These are phyloP conservation scores for Sphagnurus paluster DNA, from an alignment of 1,284 basidiomycete species.

Conservation along the genomic window DNA sequence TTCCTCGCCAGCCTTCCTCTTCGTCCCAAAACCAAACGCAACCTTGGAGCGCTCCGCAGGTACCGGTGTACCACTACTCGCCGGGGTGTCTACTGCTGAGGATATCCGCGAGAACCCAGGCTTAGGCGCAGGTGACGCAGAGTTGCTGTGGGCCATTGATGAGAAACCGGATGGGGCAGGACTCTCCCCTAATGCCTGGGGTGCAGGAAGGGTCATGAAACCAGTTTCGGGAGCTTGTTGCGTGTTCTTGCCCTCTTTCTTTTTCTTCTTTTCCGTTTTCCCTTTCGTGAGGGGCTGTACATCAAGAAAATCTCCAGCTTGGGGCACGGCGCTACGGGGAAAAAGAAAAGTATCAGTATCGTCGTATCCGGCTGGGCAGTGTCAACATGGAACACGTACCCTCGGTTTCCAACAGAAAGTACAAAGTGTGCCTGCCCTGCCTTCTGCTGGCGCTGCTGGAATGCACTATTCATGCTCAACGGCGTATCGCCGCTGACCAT, in stretches of 20 bases:
- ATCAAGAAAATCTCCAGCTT: constrained; percentile 76
- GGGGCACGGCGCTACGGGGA: constrained; percentile 69
- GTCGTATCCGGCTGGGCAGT: constrained; percentile 13
- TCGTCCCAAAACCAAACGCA: constrained; percentile 71
- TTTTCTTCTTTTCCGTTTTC: constrained; percentile 80
- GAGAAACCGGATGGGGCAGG: constrained; percentile 43
- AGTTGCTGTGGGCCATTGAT: constrained; percentile 30
- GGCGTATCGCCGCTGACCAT: constrained; percentile 95
- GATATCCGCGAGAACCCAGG: constrained; percentile 78
- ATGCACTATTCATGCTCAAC: constrained; percentile 88
- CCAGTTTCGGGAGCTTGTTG: constrained; percentile 53
- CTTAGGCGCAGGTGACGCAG: constrained; percentile 65
- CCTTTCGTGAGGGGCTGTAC: constrained; percentile 75
- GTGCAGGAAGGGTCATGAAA: constrained; percentile 71
- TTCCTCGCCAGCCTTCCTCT: constrained; percentile 75
- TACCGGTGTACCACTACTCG: constrained; percentile 53
- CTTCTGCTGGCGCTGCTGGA: constrained; percentile 88
- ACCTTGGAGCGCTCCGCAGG: constrained; percentile 68
- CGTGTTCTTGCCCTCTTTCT: constrained; percentile 47
- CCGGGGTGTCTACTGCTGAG: constrained; percentile 49
- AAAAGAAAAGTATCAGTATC: constrained; percentile 11
- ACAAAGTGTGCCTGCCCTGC: constrained; percentile 94
- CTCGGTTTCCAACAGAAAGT: constrained; percentile 89
- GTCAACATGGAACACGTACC: constrained; percentile 52
- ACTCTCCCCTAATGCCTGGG: constrained; percentile 40